Evolutionary conservation across 2,329 filamentous ascomycete genomes (phyloP).

Genomic region (Cladorrhinum sp.): DNA sequence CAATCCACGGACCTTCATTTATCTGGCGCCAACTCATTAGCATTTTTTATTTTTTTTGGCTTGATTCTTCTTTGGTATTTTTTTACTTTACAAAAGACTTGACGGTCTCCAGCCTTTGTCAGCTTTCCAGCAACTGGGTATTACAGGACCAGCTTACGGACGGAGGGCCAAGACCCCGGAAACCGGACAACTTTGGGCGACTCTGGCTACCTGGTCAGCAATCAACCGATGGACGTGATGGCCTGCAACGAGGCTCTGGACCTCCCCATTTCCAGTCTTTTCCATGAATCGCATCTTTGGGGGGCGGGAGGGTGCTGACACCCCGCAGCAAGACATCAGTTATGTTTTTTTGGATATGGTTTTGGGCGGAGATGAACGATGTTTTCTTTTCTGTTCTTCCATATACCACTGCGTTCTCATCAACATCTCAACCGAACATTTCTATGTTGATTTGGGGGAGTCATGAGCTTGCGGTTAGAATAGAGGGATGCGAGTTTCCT

Average conservation of each 20-base stretch:
- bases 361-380: too few relatives aligned
- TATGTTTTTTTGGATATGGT: too few relatives aligned
- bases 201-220: slow-evolving; percentile 17
- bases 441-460: neutral
- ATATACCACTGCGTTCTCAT: too few relatives aligned
- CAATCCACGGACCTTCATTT: neutral
- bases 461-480: too few relatives aligned
- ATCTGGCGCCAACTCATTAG: neutral
- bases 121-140: slow-evolving; percentile 21
- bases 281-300: neutral
- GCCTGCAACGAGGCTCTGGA: neutral
- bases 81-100: slow-evolving; percentile 12
- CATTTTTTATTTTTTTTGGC: slow-evolving; percentile 1
- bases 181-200: slow-evolving; percentile 19
- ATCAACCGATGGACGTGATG: neutral
- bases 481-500: neutral
- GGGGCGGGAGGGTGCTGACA: too few relatives aligned
- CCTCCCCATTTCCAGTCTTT: neutral
- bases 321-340: too few relatives aligned
- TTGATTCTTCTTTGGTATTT: slow-evolving; percentile 1
- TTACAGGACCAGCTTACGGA: slow-evolving; percentile 27
- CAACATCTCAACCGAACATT: too few relatives aligned
- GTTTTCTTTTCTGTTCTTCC: too few relatives aligned
- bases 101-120: neutral
- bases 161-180: neutral